These are phyloP conservation scores for Pichia scutulata DNA, from an alignment of 805 yeast genomes.

Conservation along the genomic window DNA sequence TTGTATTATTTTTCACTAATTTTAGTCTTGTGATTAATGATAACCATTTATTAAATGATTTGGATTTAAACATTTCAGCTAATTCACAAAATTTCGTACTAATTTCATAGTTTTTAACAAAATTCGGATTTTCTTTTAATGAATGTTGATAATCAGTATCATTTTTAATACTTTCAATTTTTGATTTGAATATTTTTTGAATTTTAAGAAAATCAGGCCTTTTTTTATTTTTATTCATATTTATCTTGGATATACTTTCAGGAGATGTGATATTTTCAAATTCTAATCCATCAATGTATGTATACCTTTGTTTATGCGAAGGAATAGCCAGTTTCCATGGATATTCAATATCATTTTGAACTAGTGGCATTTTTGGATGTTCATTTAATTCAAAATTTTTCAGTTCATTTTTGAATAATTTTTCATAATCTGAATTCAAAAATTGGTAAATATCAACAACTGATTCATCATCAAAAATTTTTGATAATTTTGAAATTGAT, in stretches of 20 bases:
- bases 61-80: slow-evolving; percentile 50
- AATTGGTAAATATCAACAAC: slow-evolving; percentile 59
- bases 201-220: slow-evolving; percentile 43
- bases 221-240: slow-evolving; percentile 28
- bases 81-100: slow-evolving; percentile 41
- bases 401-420: slow-evolving; percentile 37
- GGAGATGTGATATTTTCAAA: slow-evolving; percentile 27
- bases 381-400: slow-evolving; percentile 55
- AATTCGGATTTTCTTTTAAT: slow-evolving; percentile 12
- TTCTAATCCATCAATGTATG: slow-evolving; percentile 68
- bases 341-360: slow-evolving; percentile 40
- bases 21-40: slow-evolving; percentile 50
- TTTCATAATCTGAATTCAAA: slow-evolving; percentile 49
- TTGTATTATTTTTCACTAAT: slow-evolving; percentile 56
- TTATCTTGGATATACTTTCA: slow-evolving; percentile 25
- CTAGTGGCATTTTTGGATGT: slow-evolving; percentile 44
- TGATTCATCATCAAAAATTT: slow-evolving; percentile 57
- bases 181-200: slow-evolving; percentile 10
- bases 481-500: slow-evolving; percentile 37
- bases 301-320: slow-evolving; percentile 83
- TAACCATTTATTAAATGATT: slow-evolving; percentile 65
- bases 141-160: slow-evolving; percentile 1
- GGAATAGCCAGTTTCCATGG: slow-evolving; percentile 95
- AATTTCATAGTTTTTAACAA: slow-evolving; percentile 12
- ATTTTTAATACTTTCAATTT: slow-evolving; percentile 10